Percentiles rank a stretch among this genome's conserved stretches.
Evolutionary conservation across 257 asterid genomes (phyloP).

Genomic region (Penstemon eatonii): DNA sequence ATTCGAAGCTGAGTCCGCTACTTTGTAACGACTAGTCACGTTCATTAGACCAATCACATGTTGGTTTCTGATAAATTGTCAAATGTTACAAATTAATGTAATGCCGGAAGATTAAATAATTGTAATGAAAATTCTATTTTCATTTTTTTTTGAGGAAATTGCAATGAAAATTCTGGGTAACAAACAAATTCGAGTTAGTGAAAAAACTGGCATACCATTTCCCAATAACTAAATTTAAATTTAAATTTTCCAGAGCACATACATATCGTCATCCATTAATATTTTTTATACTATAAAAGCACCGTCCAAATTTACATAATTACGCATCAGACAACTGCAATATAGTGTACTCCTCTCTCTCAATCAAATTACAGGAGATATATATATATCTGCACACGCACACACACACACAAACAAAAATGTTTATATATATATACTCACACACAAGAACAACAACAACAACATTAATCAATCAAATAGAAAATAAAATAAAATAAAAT

Average conservation of each 20-base stretch:
- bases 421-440: background rate
- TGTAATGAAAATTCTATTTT: no score
- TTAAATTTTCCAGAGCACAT: background rate
- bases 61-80: no score
- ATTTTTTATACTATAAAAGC: background rate
- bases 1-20: no score
- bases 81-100: no score
- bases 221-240: background rate
- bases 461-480: no score
- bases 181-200: no score
- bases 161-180: no score
- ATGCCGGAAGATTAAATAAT: no score
- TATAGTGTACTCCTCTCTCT: background rate
- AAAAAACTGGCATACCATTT: background rate
- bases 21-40: no score
- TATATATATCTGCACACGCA: background rate
- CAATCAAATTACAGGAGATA: background rate
- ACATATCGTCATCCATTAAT: background rate
- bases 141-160: no score
- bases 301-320: conserved; percentile 9
- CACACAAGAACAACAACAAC: background rate
- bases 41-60: no score
- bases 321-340: conserved; percentile 20
- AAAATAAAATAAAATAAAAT: no score
- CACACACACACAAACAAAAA: background rate